phyloP scores from a whole-genome alignment of 345 rosid genomes.

The Citropsis articulata region DNA sequence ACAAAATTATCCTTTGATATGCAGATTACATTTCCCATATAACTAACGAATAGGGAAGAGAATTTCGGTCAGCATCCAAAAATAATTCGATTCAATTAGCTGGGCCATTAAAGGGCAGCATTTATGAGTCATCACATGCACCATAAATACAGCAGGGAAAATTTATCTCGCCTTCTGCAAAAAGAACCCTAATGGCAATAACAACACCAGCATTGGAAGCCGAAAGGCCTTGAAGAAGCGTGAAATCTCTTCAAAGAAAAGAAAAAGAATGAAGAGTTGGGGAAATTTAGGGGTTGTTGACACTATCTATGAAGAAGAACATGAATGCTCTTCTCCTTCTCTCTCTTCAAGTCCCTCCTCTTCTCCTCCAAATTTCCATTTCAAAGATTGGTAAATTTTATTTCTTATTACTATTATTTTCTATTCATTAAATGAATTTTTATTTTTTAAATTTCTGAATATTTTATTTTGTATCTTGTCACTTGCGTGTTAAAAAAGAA shows the following conservation, averaged over 20 bases:
- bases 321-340: slow-evolving; percentile 33
- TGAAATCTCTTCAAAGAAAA: not conserved
- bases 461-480: not conserved
- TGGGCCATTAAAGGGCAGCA: slow-evolving; percentile 28
- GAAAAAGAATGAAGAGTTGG: slow-evolving; percentile 45
- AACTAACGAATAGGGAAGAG: not conserved
- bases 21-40: not conserved
- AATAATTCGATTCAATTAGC: not conserved
- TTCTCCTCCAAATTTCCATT: slow-evolving; percentile 44
- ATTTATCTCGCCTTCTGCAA: slow-evolving; percentile 19
- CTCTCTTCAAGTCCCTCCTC: slow-evolving; percentile 30
- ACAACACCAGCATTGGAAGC: not conserved
- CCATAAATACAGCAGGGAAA: slow-evolving; percentile 35
- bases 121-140: slow-evolving; percentile 61
- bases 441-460: not conserved
- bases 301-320: slow-evolving; percentile 85
- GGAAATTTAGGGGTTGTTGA: slow-evolving; percentile 60
- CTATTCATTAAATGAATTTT: no score
- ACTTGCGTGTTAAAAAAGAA: no score
- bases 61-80: slow-evolving; percentile 13
- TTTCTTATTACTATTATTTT: not conserved
- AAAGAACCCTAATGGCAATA: slow-evolving; percentile 14
- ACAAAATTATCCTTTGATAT: no score
- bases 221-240: not conserved
- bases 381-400: not conserved